phyloP scores from a whole-genome alignment of 257 asterid species.

The Plectranthus barbatus region DNA sequence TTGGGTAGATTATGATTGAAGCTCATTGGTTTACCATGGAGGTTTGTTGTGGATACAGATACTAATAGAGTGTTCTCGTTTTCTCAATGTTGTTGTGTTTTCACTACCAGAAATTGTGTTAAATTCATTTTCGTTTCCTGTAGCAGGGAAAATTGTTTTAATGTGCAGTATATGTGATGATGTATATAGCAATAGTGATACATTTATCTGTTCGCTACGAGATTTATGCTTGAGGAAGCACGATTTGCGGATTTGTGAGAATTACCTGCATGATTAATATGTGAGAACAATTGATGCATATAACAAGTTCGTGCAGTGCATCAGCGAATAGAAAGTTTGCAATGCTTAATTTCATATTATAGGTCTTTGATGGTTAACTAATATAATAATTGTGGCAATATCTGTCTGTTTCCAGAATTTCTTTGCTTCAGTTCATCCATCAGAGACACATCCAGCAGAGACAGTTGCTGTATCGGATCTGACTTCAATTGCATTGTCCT shows the following conservation, averaged over 20 bases:
- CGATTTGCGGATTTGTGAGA: neutral
- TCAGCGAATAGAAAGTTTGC: neutral
- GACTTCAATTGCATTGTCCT: conserved; percentile 28
- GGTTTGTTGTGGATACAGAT: neutral
- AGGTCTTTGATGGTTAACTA: neutral
- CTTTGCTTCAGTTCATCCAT: conserved; percentile 18
- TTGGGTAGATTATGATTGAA: neutral
- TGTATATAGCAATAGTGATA: too few species aligned
- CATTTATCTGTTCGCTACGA: neutral
- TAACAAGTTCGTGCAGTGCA: neutral
- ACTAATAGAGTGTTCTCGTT: neutral
- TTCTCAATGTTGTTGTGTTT: neutral
- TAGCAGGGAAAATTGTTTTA: neutral
- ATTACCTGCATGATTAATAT: neutral
- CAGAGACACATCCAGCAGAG: conserved; percentile 17
- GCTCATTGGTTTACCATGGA: neutral
- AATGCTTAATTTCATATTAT: neutral
- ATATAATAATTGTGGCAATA: neutral
- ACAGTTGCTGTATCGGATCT: conserved; percentile 23
- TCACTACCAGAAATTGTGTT: neutral
- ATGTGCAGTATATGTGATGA: neutral
- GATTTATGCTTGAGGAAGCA: neutral
- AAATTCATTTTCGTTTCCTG: neutral
- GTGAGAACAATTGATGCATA: too few species aligned
- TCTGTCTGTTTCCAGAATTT: conserved; percentile 26